Evolutionary conservation across 305 asterid species (phyloP).

Genomic region (Stenogyne calaminthoides): DNA sequence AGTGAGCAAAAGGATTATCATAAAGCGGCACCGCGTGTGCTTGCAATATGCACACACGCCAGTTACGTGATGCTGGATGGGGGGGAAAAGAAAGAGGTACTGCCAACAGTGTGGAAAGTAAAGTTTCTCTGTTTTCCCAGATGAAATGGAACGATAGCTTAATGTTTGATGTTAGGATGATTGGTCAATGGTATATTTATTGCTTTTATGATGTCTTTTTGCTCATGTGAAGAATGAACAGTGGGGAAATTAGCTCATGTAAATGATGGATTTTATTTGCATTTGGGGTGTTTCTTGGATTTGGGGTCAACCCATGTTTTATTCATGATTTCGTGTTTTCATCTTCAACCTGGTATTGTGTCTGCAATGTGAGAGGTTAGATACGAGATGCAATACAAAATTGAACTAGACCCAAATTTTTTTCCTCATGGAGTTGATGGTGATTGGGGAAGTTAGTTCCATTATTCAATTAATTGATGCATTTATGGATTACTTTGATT

Average conservation of each 20-base stretch:
- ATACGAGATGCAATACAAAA: not conserved
- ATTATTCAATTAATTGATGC: slow-evolving; percentile 6
- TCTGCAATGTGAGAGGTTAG: not conserved
- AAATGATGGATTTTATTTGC: not conserved
- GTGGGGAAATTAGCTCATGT: not conserved
- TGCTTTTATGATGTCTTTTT: slow-evolving; percentile 18
- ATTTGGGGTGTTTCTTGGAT: too few relatives aligned
- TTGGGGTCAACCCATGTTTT: not conserved
- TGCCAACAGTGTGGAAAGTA: slow-evolving; percentile 99
- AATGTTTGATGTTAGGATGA: not conserved
- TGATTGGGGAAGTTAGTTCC: not conserved
- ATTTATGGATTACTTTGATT: not conserved
- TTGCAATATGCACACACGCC: slow-evolving; percentile 76
- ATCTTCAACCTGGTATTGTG: not conserved
- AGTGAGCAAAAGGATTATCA: slow-evolving; percentile 89
- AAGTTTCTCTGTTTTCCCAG: slow-evolving; percentile 34
- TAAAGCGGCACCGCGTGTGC: slow-evolving; percentile 79
- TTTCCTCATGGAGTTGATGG: slow-evolving; percentile 3
- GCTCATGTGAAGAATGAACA: not conserved
- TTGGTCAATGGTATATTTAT: slow-evolving; percentile 17
- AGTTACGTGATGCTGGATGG: slow-evolving; percentile 65
- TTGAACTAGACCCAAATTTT: not conserved
- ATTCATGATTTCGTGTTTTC: not conserved
- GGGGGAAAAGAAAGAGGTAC: slow-evolving; percentile 73
- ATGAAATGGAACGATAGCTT: not conserved